These are phyloP conservation scores for Fermentozyma sake DNA, from an alignment of 1,139 yeast genomes.

Conservation along the genomic window DNA sequence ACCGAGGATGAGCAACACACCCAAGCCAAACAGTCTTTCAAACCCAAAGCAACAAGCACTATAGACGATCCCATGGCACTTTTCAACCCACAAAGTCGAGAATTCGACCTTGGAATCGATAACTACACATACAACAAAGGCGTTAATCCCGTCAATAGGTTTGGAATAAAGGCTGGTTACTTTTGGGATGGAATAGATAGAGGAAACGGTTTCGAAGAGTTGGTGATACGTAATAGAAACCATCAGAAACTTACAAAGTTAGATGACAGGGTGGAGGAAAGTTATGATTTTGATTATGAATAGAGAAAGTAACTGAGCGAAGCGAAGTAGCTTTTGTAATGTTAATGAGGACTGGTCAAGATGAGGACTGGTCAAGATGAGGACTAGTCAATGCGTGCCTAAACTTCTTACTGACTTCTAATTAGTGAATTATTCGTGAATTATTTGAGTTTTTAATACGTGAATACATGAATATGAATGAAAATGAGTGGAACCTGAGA, in stretches of 20 bases:
- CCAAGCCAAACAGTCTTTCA: conserved; percentile 12
- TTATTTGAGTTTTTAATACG: too few species aligned
- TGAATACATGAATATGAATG: too few species aligned
- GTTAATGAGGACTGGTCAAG: too few species aligned
- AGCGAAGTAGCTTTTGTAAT: too few species aligned
- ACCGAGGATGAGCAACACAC: conserved; percentile 23
- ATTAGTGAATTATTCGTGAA: too few species aligned
- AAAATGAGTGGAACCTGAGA: too few species aligned
- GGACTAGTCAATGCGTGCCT: too few species aligned
- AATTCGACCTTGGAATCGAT: conserved; percentile 1
- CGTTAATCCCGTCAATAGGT: conserved; percentile 62
- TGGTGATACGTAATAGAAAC: conserved; percentile 53
- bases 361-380: not conserved
- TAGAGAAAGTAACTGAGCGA: too few species aligned
- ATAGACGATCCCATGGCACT: conserved; percentile 69
- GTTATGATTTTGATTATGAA: conserved; percentile 24
- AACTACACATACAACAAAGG: conserved; percentile 37
- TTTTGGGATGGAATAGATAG: conserved; percentile 95
- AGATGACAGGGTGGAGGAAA: conserved; percentile 16
- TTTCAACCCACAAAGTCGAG: conserved; percentile 36
- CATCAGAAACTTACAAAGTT: conserved; percentile 35
- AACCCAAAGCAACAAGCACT: conserved; percentile 30
- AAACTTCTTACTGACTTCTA: too few species aligned
- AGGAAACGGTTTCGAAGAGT: conserved; percentile 81
- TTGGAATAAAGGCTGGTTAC: conserved; percentile 71